These are phyloP conservation scores for Metschnikowia koreensis DNA, from an alignment of 805 yeast species.

Conservation along the genomic window DNA sequence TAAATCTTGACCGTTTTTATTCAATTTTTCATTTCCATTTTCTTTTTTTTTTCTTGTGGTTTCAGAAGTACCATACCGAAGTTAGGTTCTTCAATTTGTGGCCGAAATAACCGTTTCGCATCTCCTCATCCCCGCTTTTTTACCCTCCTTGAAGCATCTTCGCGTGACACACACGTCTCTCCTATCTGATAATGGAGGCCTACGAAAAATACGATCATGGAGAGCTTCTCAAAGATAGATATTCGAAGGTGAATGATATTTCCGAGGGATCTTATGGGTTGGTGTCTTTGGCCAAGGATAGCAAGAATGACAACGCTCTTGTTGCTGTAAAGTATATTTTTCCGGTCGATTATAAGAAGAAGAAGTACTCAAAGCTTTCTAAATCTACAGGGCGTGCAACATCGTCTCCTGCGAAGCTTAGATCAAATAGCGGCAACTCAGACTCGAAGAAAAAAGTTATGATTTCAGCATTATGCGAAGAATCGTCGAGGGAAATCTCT, in stretches of 20 bases:
- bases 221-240: constrained; percentile 55
- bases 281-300: constrained; percentile 83
- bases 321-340: constrained; percentile 87
- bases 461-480: constrained; percentile 40
- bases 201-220: constrained; percentile 41
- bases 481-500: constrained; percentile 66
- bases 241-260: constrained; percentile 67
- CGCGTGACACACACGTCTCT: not conserved
- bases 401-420: constrained; percentile 37
- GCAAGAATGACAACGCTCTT: constrained; percentile 40
- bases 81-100: too few species aligned
- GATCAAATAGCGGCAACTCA: constrained; percentile 18
- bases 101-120: not conserved
- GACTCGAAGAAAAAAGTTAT: constrained; percentile 22
- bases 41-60: not conserved
- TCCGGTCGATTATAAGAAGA: constrained; percentile 46
- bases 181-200: constrained; percentile 30
- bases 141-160: not conserved
- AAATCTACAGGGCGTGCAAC: constrained; percentile 26
- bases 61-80: too few species aligned
- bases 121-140: not conserved
- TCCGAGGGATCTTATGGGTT: constrained; percentile 94
- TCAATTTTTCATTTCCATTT: not conserved
- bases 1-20: not conserved
- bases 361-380: constrained; percentile 19